Conservation (phyloP, 2,329 filamentous ascomycete species). For the Coccinonectria pachysandricola region DNA sequence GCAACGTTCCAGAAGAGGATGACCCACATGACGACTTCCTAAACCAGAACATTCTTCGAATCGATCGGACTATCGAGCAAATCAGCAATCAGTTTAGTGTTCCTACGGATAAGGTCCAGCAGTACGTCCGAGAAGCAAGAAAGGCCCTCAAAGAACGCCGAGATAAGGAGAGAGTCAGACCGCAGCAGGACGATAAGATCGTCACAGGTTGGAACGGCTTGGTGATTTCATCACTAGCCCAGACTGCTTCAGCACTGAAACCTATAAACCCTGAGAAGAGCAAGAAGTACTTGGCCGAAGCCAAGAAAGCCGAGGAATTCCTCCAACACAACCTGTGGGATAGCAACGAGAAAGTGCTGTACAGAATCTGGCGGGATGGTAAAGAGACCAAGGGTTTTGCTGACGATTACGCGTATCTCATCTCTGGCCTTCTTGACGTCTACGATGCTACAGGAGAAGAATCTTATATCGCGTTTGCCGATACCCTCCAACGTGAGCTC, state of each 20-base stretch:
- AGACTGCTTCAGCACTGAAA: conserved; percentile 59
- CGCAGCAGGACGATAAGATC: conserved; percentile 78
- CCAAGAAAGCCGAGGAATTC: conserved; percentile 59
- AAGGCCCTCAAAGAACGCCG: conserved; percentile 60
- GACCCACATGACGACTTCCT: conserved; percentile 92
- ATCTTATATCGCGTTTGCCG: conserved; percentile 67
- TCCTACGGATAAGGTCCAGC: conserved; percentile 55
- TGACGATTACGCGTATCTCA: conserved; percentile 89
- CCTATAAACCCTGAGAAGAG: conserved; percentile 47
- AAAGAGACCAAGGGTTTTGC: conserved; percentile 65
- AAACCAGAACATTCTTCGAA: conserved; percentile 78
- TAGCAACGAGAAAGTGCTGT: conserved; percentile 47
- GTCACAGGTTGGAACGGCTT: conserved; percentile 83
- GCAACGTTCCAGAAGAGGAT: conserved; percentile 72
- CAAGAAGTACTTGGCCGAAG: conserved; percentile 51
- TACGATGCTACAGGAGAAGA: conserved; percentile 76
- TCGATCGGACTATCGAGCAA: conserved; percentile 56
- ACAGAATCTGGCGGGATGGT: conserved; percentile 62
- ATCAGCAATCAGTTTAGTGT: conserved; percentile 68
- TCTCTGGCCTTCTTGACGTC: conserved; percentile 71
- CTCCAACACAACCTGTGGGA: conserved; percentile 69
- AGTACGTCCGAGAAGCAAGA: conserved; percentile 57
- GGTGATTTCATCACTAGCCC: conserved; percentile 71
- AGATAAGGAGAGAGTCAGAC: conserved; percentile 63
- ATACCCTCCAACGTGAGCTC: conserved; percentile 60